A percentile compares a stretch with the other conserved stretches of the same genome.
Conservation (phyloP, 1,284 basidiomycete genomes). For the Pterulicium gracile region DNA sequence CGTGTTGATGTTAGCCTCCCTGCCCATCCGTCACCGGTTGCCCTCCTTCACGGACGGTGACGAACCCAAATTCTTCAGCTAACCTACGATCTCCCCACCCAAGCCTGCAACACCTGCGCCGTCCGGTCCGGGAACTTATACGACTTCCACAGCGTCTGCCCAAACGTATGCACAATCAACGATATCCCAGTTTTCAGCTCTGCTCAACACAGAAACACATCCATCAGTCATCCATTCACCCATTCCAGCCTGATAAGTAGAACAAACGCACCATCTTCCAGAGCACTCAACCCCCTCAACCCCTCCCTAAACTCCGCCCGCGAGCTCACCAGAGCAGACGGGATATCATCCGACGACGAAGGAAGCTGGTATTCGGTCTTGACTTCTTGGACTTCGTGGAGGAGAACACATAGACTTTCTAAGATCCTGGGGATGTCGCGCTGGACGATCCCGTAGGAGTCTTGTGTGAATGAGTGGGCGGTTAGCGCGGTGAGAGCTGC, state of each 20-base stretch:
- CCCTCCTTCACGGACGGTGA: no score
- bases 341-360: not conserved
- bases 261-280: slow-evolving; percentile 1
- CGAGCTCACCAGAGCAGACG: not conserved
- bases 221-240: no score
- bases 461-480: not conserved
- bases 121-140: slow-evolving; percentile 1
- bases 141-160: not conserved
- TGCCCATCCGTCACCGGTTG: no score
- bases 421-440: not conserved
- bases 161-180: not conserved
- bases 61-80: no score
- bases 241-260: no score
- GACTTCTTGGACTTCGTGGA: not conserved
- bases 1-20: no score
- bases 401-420: not conserved
- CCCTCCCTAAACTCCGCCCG: not conserved
- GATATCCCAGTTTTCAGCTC: slow-evolving; percentile 1
- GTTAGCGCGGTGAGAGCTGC: not conserved
- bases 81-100: not conserved
- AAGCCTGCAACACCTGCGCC: not conserved
- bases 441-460: not conserved
- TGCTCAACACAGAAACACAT: not conserved
- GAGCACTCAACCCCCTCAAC: not conserved
- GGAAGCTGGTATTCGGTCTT: not conserved